These are phyloP conservation scores for Alopecurus myosuroides DNA, from an alignment of 176 grass and related monocot genomes.

Conservation along the genomic window DNA sequence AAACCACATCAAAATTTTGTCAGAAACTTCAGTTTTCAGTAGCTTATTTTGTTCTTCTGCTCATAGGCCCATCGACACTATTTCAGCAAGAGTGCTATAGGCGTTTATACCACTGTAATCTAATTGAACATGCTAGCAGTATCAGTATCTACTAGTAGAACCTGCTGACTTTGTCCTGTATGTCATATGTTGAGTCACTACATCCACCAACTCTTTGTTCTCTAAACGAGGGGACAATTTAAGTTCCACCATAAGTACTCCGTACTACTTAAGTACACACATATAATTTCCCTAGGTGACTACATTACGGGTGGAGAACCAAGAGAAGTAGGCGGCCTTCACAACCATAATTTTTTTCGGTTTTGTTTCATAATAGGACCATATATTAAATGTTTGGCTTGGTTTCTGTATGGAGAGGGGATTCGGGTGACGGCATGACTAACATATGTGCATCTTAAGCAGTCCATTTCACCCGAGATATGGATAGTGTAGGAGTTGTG, in stretches of 20 bases:
- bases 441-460: neutral
- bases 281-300: neutral
- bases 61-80: neutral
- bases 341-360: neutral
- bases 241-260: neutral
- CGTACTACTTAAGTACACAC: too few species aligned
- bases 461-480: neutral
- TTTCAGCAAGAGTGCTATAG: neutral
- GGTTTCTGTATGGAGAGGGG: neutral
- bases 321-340: neutral
- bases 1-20: neutral
- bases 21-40: neutral
- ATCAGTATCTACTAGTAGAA: neutral
- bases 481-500: neutral
- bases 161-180: neutral
- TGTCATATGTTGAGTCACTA: neutral
- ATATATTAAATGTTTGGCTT: conserved; percentile 3
- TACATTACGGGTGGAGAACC: neutral
- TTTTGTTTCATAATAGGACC: neutral
- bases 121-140: neutral
- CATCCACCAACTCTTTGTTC: neutral
- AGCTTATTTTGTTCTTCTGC: too few species aligned
- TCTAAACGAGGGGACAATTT: neutral
- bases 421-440: conserved; percentile 5
- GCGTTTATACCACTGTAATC: neutral